A percentile compares a stretch with the other conserved stretches of the same genome.
phyloP scores from a whole-genome alignment of 2,329 filamentous ascomycete genomes.

The Fusarium zealandicum region DNA sequence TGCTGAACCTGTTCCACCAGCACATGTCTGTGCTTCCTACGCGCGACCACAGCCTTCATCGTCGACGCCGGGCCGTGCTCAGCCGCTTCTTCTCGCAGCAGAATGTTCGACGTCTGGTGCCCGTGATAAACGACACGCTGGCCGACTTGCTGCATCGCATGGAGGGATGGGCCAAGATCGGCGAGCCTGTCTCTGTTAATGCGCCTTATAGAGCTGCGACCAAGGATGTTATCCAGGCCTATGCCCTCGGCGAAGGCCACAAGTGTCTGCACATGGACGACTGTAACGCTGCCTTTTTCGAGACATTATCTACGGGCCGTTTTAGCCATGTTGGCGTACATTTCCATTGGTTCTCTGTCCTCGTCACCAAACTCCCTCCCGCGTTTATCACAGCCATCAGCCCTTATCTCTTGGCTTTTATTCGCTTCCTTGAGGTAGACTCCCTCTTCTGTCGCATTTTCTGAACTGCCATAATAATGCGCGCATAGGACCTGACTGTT shows the following conservation, averaged over 20 bases:
- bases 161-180: conserved; percentile 6
- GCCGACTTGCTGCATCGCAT: conserved; percentile 5
- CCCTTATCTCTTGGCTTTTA: conserved; percentile 8
- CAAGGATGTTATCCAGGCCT: conserved; percentile 28
- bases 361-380: conserved; percentile 29
- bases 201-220: conserved; percentile 12
- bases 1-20: conserved; percentile 6
- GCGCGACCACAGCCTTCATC: conserved; percentile 33
- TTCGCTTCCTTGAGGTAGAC: conserved; percentile 3
- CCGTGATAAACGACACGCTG: conserved; percentile 22
- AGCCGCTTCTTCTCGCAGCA: conserved; percentile 36
- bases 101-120: conserved; percentile 21
- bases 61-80: conserved; percentile 26
- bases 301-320: conserved; percentile 19
- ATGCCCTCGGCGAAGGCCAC: conserved; percentile 30
- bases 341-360: conserved; percentile 24
- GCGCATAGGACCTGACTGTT: conserved; percentile 1
- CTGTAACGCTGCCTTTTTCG: conserved; percentile 40
- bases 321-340: conserved; percentile 32
- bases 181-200: conserved; percentile 6
- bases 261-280: conserved; percentile 41
- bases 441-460: no score
- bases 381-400: conserved; percentile 25
- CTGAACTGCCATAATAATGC: not conserved
- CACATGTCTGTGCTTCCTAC: conserved; percentile 25